Evolutionary conservation across 345 rosid genomes (phyloP).

Genomic region (Odontarrhena argentea): DNA sequence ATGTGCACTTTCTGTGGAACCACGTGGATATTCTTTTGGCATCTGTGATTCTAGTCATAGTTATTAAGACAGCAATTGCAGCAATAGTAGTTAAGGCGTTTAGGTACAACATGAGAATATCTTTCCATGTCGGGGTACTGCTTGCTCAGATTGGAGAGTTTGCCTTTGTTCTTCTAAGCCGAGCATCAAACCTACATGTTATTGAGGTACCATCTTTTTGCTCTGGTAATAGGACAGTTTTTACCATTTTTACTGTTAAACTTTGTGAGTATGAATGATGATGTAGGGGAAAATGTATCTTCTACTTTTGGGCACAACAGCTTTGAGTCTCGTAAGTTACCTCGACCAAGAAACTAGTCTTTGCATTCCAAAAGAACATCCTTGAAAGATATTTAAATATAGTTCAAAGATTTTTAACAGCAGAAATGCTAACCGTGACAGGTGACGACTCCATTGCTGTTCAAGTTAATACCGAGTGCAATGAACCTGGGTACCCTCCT

Average conservation of each 20-base stretch:
- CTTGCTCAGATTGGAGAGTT: slow-evolving; percentile 99
- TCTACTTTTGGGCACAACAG: slow-evolving; percentile 97
- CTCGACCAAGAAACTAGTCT: slow-evolving; percentile 8
- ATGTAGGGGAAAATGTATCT: slow-evolving; percentile 98
- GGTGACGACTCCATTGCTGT: slow-evolving; percentile 92
- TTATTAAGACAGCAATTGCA: slow-evolving; percentile 85
- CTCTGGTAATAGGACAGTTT: background rate
- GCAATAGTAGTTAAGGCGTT: slow-evolving; percentile 71
- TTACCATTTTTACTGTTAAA: background rate
- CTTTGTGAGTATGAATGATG: slow-evolving; percentile 6
- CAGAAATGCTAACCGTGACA: slow-evolving; percentile 38
- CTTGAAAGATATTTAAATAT: slow-evolving; percentile 7
- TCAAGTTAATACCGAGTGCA: slow-evolving; percentile 81
- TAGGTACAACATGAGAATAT: slow-evolving; percentile 78
- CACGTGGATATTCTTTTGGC: slow-evolving; percentile 97
- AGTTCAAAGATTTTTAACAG: slow-evolving; percentile 1
- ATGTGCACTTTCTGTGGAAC: slow-evolving; percentile 97
- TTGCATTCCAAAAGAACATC: background rate
- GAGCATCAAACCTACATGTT: slow-evolving; percentile 93
- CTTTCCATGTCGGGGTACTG: slow-evolving; percentile 81
- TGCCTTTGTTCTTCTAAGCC: slow-evolving; percentile 90
- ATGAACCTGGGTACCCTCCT: slow-evolving; percentile 83
- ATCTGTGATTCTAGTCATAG: slow-evolving; percentile 86
- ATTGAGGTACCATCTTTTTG: slow-evolving; percentile 62
- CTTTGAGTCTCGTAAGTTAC: slow-evolving; percentile 79